A percentile compares a stretch with the other conserved stretches of the same genome.
Conservation (phyloP, 2,329 filamentous ascomycete species). For the Phialophora tarda region DNA sequence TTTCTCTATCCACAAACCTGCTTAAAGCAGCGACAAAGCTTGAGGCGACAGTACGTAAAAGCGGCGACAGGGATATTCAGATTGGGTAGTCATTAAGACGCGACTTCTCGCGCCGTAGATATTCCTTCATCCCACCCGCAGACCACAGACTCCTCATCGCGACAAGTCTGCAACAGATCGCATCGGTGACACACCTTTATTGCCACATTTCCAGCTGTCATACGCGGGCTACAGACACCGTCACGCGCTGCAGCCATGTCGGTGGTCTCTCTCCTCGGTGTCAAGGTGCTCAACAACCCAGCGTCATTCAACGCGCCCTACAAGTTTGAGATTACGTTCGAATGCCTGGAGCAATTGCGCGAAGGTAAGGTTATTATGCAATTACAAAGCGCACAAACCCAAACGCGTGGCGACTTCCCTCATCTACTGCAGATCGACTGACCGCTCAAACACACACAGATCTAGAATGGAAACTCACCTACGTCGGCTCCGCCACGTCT, state of each 20-base stretch:
- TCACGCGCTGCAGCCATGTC: constrained; percentile 68
- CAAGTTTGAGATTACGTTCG: constrained; percentile 98
- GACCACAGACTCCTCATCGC: not conserved
- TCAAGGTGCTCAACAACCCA: constrained; percentile 96
- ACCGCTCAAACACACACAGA: constrained; percentile 59
- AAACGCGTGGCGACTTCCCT: not conserved
- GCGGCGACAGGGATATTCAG: not conserved
- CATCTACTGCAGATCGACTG: constrained; percentile 12
- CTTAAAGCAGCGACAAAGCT: not conserved
- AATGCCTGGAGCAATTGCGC: constrained; percentile 91
- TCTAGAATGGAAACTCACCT: constrained; percentile 98
- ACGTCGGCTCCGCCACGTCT: constrained; percentile 96
- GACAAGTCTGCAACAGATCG: not conserved
- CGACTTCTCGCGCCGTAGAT: constrained; percentile 6
- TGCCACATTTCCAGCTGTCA: not conserved
- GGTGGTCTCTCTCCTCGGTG: constrained; percentile 92
- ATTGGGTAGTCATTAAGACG: constrained; percentile 5
- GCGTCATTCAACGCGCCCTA: constrained; percentile 91
- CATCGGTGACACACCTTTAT: not conserved
- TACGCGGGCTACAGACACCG: not conserved
- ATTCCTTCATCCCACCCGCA: not conserved
- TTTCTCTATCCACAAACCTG: no score
- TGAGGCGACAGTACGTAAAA: not conserved
- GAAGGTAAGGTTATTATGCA: constrained; percentile 69
- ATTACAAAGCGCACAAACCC: not conserved